Percentiles rank a stretch among this genome's conserved stretches.
Conservation (phyloP, 164 flowering plant species). For the Stephania japonica region DNA sequence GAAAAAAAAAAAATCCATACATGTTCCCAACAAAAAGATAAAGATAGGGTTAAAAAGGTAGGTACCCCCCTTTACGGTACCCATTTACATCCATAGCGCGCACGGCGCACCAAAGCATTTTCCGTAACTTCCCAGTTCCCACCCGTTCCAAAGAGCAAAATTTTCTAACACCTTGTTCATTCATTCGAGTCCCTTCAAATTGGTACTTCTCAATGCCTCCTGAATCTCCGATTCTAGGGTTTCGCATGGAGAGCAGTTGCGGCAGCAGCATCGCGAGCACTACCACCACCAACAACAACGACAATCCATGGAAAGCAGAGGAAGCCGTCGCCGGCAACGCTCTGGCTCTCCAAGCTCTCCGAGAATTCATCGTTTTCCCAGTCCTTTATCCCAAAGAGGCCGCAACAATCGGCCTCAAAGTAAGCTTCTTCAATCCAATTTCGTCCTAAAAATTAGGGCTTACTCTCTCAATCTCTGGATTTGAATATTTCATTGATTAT, state of each 20-base stretch:
- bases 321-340: slow-evolving; percentile 71
- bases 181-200: too few species aligned
- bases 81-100: too few species aligned
- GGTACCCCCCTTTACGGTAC: too few species aligned
- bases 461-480: not conserved
- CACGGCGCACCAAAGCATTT: too few species aligned
- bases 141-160: too few species aligned
- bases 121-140: too few species aligned
- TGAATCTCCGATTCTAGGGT: not conserved
- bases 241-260: slow-evolving; percentile 22
- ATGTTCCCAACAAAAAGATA: too few species aligned
- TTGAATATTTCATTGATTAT: not conserved
- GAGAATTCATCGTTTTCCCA: slow-evolving; percentile 77
- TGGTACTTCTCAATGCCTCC: too few species aligned
- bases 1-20: too few species aligned
- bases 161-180: too few species aligned
- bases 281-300: not conserved
- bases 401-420: slow-evolving; percentile 61
- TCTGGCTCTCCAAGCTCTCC: slow-evolving; percentile 64
- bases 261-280: not conserved
- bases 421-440: slow-evolving; percentile 15
- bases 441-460: too few species aligned
- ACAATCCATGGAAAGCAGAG: slow-evolving; percentile 55
- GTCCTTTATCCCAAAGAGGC: slow-evolving; percentile 42
- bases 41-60: too few species aligned